A percentile compares a stretch with the other conserved stretches of the same genome.
Evolutionary conservation across 148 eudicot genomes (phyloP).

Genomic region (Chenopodium quinoa): DNA sequence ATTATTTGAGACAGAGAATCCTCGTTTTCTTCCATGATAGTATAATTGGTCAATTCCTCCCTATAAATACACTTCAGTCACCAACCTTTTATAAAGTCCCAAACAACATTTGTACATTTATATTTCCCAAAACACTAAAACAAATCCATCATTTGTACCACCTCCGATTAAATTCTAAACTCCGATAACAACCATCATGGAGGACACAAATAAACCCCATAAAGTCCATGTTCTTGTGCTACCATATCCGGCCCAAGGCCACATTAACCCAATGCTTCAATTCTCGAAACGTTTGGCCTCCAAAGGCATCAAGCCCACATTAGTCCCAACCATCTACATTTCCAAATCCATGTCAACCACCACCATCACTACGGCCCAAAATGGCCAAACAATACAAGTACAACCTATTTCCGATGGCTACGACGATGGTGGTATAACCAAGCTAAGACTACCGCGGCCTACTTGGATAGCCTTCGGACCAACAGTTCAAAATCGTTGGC

Average conservation of each 20-base stretch:
- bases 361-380: slow-evolving; percentile 18
- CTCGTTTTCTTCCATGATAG: too few species aligned
- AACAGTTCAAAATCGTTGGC: slow-evolving; percentile 35
- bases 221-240: slow-evolving; percentile 43
- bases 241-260: slow-evolving; percentile 67
- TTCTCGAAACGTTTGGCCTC: slow-evolving; percentile 49
- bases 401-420: slow-evolving; percentile 48
- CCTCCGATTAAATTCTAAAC: too few species aligned
- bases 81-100: too few species aligned
- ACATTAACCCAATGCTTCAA: slow-evolving; percentile 61
- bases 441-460: slow-evolving; percentile 29
- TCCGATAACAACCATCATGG: slow-evolving; percentile 18
- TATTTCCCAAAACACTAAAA: too few species aligned
- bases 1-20: too few species aligned
- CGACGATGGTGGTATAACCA: slow-evolving; percentile 42
- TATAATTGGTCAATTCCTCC: not conserved
- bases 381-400: slow-evolving; percentile 26
- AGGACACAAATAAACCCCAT: slow-evolving; percentile 6
- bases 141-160: too few species aligned
- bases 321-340: slow-evolving; percentile 34
- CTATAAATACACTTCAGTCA: not conserved
- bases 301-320: slow-evolving; percentile 45
- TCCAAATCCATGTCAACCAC: slow-evolving; percentile 35
- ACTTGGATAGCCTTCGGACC: slow-evolving; percentile 30
- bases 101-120: too few species aligned